phyloP scores from a whole-genome alignment of 2,329 filamentous ascomycete genomes.

The Hypoxylon sp. region DNA sequence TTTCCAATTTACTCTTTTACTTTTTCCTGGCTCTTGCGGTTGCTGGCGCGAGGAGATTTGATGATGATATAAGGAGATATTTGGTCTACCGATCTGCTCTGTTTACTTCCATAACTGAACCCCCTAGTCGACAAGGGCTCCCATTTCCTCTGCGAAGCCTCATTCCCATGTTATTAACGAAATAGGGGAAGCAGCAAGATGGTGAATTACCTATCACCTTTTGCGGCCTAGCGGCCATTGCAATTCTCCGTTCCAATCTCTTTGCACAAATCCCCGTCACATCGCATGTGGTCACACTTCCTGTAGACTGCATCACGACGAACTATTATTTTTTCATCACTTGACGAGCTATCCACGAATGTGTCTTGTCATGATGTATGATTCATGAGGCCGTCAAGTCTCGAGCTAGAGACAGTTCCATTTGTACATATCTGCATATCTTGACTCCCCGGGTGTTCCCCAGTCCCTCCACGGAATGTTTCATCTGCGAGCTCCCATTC shows the following conservation, averaged over 20 bases:
- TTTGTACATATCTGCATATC: constrained; percentile 32
- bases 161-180: constrained; percentile 35
- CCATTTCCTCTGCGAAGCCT: constrained; percentile 33
- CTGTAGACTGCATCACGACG: constrained; percentile 17
- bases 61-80: constrained; percentile 5
- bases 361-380: constrained; percentile 29
- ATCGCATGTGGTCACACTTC: constrained; percentile 34
- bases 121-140: constrained; percentile 36
- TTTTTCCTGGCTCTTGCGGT: constrained; percentile 16
- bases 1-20: constrained; percentile 20
- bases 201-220: constrained; percentile 28
- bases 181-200: constrained; percentile 32
- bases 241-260: constrained; percentile 26
- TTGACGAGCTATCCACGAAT: constrained; percentile 15
- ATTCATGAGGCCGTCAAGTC: constrained; percentile 34
- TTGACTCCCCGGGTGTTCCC: constrained; percentile 36
- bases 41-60: constrained; percentile 9
- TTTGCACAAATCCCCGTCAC: constrained; percentile 23
- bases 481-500: constrained; percentile 41
- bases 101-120: constrained; percentile 34
- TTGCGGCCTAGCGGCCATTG: constrained; percentile 25
- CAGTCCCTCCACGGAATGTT: constrained; percentile 43
- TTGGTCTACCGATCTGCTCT: constrained; percentile 37
- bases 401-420: constrained; percentile 34
- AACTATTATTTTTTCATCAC: constrained; percentile 10